A percentile compares a stretch with the other conserved stretches of the same genome.
phyloP scores from a whole-genome alignment of 371 early-diverging fungal species.

The Mortierella sp. region DNA sequence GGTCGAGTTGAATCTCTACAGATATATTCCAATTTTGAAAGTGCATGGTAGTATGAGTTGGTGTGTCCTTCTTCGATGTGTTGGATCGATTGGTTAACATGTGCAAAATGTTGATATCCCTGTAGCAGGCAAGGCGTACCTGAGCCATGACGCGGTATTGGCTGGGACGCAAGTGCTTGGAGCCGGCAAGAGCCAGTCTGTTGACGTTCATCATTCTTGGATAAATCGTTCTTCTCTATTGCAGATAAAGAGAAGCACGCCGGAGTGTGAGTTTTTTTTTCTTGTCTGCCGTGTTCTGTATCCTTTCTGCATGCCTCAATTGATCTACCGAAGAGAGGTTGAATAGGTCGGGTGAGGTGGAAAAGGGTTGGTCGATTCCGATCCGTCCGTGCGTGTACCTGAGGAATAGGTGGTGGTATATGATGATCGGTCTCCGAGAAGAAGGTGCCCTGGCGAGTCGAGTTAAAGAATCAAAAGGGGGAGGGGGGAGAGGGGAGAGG shows the following conservation, averaged over 20 bases:
- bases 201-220: conserved; percentile 46
- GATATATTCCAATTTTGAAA: neutral
- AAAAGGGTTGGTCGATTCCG: neutral
- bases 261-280: neutral
- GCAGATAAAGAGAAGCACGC: neutral
- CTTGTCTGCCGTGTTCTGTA: neutral
- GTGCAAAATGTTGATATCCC: neutral
- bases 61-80: neutral
- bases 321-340: neutral
- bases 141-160: conserved; percentile 56
- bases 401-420: neutral
- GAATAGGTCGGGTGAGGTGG: neutral
- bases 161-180: conserved; percentile 46
- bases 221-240: conserved; percentile 11
- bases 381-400: conserved; percentile 11
- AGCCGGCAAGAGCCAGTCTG: conserved; percentile 48
- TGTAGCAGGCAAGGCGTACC: conserved; percentile 23
- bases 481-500: neutral
- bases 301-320: neutral
- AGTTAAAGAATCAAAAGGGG: conserved; percentile 6
- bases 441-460: conserved; percentile 9
- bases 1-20: conserved; percentile 52
- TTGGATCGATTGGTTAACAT: neutral
- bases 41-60: neutral
- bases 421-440: conserved; percentile 15